Conservation (phyloP, 2,329 filamentous ascomycete genomes). For the Sporothrix brunneoviolacea region DNA sequence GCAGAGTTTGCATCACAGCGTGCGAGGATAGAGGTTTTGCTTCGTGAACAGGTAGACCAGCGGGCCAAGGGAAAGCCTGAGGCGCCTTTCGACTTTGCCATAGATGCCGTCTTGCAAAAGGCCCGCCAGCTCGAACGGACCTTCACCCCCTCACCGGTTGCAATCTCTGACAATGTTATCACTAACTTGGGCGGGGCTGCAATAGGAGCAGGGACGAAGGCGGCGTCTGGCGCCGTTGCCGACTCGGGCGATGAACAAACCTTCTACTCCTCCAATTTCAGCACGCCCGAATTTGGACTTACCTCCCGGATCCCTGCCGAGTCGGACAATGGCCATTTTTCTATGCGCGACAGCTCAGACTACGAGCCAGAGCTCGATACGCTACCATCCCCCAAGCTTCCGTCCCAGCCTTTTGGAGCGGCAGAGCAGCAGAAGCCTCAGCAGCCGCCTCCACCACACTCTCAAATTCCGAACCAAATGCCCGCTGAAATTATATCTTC, state of each 20-base stretch:
- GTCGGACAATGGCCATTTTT: constrained; percentile 32
- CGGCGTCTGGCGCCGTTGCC: constrained; percentile 37
- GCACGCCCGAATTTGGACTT: constrained; percentile 57
- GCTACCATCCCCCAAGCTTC: constrained; percentile 6
- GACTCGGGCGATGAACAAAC: constrained; percentile 90
- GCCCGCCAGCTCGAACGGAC: constrained; percentile 66
- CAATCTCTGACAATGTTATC: neutral
- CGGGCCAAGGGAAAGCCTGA: constrained; percentile 43
- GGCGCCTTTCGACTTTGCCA: constrained; percentile 57
- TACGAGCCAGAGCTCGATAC: constrained; percentile 27
- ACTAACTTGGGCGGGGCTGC: neutral
- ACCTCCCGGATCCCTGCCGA: constrained; percentile 43
- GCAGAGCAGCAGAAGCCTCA: neutral
- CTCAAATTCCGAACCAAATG: neutral
- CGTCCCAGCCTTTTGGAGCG: neutral
- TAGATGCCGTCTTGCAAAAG: constrained; percentile 65
- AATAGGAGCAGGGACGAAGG: neutral
- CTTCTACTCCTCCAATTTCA: constrained; percentile 91
- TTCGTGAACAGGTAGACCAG: constrained; percentile 73
- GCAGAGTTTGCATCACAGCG: constrained; percentile 76
- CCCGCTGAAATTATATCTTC: neutral
- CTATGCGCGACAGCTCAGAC: constrained; percentile 31
- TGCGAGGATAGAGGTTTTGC: constrained; percentile 67
- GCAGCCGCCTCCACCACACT: neutral
- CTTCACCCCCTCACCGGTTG: constrained; percentile 47